Percentiles rank a stretch among this genome's conserved stretches.
Evolutionary conservation across 179 eudicot genomes (phyloP).

Genomic region (Beta corolliflora): DNA sequence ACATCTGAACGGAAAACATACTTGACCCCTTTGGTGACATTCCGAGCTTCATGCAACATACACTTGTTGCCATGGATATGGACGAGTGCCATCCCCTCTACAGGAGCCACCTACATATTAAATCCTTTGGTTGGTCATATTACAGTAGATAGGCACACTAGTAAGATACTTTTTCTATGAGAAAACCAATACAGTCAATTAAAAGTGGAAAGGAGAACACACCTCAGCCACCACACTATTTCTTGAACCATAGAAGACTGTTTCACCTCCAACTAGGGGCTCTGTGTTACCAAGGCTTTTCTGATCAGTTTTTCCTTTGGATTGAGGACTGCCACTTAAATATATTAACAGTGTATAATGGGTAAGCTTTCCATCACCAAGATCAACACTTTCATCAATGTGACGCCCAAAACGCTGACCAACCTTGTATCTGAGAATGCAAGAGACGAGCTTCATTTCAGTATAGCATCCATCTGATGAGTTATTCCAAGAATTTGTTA

Average conservation of each 20-base stretch:
- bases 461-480: neutral
- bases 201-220: neutral
- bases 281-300: conserved; percentile 46
- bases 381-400: conserved; percentile 89
- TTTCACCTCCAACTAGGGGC: conserved; percentile 85
- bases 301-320: conserved; percentile 54
- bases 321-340: conserved; percentile 67
- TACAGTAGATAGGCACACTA: neutral
- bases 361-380: conserved; percentile 76
- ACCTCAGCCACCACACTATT: conserved; percentile 87
- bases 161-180: neutral
- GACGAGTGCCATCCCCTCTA: conserved; percentile 90
- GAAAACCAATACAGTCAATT: neutral
- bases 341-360: conserved; percentile 80
- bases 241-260: conserved; percentile 87
- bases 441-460: conserved; percentile 12
- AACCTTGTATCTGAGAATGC: conserved; percentile 62
- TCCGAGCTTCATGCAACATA: conserved; percentile 94
- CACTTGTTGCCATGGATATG: conserved; percentile 93
- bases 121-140: conserved; percentile 6
- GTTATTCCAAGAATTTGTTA: neutral
- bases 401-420: conserved; percentile 95
- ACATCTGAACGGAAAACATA: conserved; percentile 93
- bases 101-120: conserved; percentile 70
- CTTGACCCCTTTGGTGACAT: conserved; percentile 79